Conservation (phyloP, 148 eudicot genomes). For the Amaranthus palmeri region DNA sequence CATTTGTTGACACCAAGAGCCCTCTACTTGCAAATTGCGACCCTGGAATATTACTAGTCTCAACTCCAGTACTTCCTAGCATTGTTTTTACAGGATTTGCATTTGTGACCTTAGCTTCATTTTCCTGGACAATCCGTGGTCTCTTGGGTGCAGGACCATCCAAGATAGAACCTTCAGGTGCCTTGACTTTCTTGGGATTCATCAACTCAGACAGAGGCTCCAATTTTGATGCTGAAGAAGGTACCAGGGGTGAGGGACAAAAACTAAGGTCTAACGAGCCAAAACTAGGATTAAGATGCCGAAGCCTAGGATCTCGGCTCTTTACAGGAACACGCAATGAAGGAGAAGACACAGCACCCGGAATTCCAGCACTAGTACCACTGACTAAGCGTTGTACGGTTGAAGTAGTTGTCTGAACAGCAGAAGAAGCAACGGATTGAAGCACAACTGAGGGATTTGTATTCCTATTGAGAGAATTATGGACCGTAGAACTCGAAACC, state of each 20-base stretch:
- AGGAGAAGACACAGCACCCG: constrained; percentile 29
- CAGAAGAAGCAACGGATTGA: constrained; percentile 33
- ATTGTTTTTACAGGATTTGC: constrained; percentile 19
- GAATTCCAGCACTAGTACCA: constrained; percentile 28
- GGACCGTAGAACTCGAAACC: constrained; percentile 48
- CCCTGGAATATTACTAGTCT: constrained; percentile 34
- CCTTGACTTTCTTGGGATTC: constrained; percentile 46
- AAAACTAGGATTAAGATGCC: constrained; percentile 40
- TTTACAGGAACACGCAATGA: constrained; percentile 34
- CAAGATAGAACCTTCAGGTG: constrained; percentile 29
- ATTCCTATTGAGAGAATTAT: constrained; percentile 21
- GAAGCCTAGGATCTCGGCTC: constrained; percentile 91
- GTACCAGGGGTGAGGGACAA: constrained; percentile 23
- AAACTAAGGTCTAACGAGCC: constrained; percentile 33
- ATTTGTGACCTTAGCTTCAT: constrained; percentile 5
- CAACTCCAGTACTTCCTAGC: constrained; percentile 36
- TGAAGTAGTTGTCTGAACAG: constrained; percentile 24
- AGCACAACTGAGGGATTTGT: constrained; percentile 23
- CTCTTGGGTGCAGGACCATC: constrained; percentile 66
- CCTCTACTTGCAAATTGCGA: constrained; percentile 29
- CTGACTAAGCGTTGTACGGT: constrained; percentile 32
- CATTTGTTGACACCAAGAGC: constrained; percentile 28
- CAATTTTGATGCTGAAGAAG: constrained; percentile 31
- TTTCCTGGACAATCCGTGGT: constrained; percentile 43
- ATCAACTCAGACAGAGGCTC: constrained; percentile 34